A percentile compares a stretch with the other conserved stretches of the same genome.
Conservation (phyloP, 225 moss, liverwort and hornwort genomes). For the Sphagnum contortum region DNA sequence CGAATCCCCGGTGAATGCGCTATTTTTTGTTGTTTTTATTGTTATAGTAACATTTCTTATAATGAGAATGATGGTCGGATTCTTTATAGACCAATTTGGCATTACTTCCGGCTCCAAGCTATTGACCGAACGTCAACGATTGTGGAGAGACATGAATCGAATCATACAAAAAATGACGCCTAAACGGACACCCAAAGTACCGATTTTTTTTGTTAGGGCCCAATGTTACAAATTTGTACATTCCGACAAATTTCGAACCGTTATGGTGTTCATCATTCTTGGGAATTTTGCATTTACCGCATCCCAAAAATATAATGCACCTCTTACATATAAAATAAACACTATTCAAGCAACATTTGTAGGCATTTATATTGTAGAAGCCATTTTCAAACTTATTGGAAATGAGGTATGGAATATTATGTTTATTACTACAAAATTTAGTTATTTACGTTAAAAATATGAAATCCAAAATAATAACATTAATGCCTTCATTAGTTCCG, state of each 20-base stretch:
- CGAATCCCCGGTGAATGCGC: slow-evolving; percentile 20
- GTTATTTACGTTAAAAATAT: no score
- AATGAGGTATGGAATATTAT: slow-evolving; percentile 31
- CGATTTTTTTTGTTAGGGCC: not conserved
- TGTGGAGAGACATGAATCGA: slow-evolving; percentile 92
- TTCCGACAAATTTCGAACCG: slow-evolving; percentile 21
- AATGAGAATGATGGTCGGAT: slow-evolving; percentile 64
- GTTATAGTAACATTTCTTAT: slow-evolving; percentile 60
- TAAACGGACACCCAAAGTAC: slow-evolving; percentile 26
- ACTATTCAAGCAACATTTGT: slow-evolving; percentile 39
- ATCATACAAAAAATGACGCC: slow-evolving; percentile 70
- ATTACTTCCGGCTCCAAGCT: slow-evolving; percentile 81
- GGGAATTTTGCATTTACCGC: slow-evolving; percentile 44
- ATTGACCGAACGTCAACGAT: slow-evolving; percentile 70
- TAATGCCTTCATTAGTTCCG: not conserved
- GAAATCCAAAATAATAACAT: not conserved
- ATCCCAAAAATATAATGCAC: slow-evolving; percentile 19
- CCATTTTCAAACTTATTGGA: slow-evolving; percentile 41
- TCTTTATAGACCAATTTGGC: slow-evolving; percentile 93
- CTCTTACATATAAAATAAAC: not conserved
- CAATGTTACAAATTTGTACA: slow-evolving; percentile 36
- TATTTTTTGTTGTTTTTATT: slow-evolving; percentile 58
- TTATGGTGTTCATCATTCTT: slow-evolving; percentile 27
- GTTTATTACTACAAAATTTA: no score
- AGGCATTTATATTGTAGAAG: slow-evolving; percentile 42